phyloP scores from a whole-genome alignment of 129 eudicot genomes.

The Flaveria brownii region DNA sequence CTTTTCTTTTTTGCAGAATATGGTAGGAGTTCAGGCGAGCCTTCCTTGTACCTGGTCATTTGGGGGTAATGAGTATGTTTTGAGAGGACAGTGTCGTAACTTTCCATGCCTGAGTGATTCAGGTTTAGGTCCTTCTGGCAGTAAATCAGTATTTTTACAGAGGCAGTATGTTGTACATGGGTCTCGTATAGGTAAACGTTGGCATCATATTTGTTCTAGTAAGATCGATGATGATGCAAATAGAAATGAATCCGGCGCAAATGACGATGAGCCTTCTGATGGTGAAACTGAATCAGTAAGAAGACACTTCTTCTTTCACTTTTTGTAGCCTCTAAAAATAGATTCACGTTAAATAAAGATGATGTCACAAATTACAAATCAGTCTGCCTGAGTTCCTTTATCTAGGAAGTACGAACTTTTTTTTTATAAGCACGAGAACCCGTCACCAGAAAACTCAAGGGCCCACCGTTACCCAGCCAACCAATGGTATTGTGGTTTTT shows the following conservation, averaged over 20 bases:
- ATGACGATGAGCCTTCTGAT: slow-evolving; percentile 43
- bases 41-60: slow-evolving; percentile 56
- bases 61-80: slow-evolving; percentile 44
- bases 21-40: slow-evolving; percentile 62
- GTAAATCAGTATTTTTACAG: slow-evolving; percentile 38
- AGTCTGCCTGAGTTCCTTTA: neutral
- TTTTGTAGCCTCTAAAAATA: neutral
- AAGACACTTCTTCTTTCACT: slow-evolving; percentile 19
- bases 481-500: neutral
- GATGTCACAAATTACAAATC: neutral
- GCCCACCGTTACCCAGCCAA: neutral
- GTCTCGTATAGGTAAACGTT: slow-evolving; percentile 36
- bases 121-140: slow-evolving; percentile 43
- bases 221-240: slow-evolving; percentile 52
- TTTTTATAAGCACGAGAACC: neutral
- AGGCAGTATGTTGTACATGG: slow-evolving; percentile 35
- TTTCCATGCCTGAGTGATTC: slow-evolving; percentile 42
- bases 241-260: slow-evolving; percentile 48
- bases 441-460: neutral
- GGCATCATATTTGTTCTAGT: slow-evolving; percentile 51
- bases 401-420: neutral
- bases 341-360: slow-evolving; percentile 2
- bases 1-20: slow-evolving; percentile 32
- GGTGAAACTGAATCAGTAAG: slow-evolving; percentile 53
- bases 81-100: slow-evolving; percentile 36